Percentiles rank a stretch among this genome's conserved stretches.
Evolutionary conservation across 345 rosid genomes (phyloP).

Genomic region (Corchorus capsularis): DNA sequence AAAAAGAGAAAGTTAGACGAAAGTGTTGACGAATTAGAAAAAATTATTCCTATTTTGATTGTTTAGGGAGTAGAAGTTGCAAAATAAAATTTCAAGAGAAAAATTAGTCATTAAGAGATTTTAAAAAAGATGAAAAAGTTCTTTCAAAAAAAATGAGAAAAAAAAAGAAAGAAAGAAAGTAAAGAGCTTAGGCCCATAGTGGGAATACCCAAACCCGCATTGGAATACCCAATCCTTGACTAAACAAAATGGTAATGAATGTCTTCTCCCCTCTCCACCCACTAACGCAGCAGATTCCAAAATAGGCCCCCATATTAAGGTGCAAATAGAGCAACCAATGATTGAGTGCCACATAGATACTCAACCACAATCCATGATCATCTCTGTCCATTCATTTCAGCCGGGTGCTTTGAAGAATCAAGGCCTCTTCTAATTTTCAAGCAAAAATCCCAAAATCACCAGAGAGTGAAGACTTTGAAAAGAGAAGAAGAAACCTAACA

Average conservation of each 20-base stretch:
- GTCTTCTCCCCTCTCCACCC: neutral
- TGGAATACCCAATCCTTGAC: neutral
- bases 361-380: constrained; percentile 21
- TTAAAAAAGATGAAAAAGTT: no score
- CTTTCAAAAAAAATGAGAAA: no score
- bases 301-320: neutral
- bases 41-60: no score
- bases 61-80: no score
- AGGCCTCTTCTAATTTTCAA: neutral
- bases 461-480: constrained; percentile 15
- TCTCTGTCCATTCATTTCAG: constrained; percentile 26
- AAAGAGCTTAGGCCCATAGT: neutral
- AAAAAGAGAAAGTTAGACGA: no score
- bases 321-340: neutral
- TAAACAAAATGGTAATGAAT: neutral
- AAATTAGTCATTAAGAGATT: no score
- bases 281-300: neutral
- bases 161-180: no score
- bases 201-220: neutral
- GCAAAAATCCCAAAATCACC: neutral
- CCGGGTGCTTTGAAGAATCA: neutral
- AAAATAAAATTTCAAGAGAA: no score
- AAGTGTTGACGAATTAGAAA: no score
- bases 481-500: neutral
- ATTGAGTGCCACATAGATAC: neutral